phyloP scores from a whole-genome alignment of 768 basidiomycete species.

The Solioccasus polychromus region DNA sequence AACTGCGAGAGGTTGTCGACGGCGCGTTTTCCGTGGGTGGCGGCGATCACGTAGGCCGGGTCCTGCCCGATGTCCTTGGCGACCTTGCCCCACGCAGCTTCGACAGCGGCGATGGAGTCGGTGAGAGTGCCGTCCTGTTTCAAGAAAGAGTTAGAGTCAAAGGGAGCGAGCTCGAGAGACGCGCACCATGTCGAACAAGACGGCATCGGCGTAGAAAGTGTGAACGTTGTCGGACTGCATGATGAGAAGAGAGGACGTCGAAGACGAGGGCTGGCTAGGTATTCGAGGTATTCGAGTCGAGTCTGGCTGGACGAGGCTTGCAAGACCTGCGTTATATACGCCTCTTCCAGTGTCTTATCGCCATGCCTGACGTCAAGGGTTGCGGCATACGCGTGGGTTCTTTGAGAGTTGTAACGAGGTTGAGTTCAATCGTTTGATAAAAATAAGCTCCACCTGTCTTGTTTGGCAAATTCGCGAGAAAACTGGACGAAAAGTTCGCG shows the following conservation, averaged over 20 bases:
- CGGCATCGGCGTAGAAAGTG: constrained; percentile 53
- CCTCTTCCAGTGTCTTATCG: constrained; percentile 4
- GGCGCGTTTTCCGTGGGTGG: constrained; percentile 78
- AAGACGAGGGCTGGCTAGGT: background rate
- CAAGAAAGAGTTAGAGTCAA: constrained; percentile 25
- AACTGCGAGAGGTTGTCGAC: constrained; percentile 68
- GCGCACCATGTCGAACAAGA: constrained; percentile 66
- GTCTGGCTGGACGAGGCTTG: constrained; percentile 7
- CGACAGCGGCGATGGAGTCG: constrained; percentile 70
- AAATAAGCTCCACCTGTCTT: constrained; percentile 10
- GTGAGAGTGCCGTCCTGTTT: constrained; percentile 71
- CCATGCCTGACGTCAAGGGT: constrained; percentile 31
- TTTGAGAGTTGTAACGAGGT: constrained; percentile 10
- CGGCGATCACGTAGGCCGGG: constrained; percentile 63
- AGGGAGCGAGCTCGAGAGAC: background rate
- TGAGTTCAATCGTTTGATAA: constrained; percentile 4
- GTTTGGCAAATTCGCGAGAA: constrained; percentile 1
- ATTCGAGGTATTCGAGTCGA: constrained; percentile 6
- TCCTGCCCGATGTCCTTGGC: constrained; percentile 68
- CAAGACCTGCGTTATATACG: constrained; percentile 24
- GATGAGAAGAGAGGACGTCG: background rate
- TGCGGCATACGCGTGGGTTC: too few relatives aligned
- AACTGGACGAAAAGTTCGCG: background rate
- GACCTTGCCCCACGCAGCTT: constrained; percentile 74
- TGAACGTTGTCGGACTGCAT: constrained; percentile 29